phyloP scores from a whole-genome alignment of 768 basidiomycete genomes.

The Mycena rosella region DNA sequence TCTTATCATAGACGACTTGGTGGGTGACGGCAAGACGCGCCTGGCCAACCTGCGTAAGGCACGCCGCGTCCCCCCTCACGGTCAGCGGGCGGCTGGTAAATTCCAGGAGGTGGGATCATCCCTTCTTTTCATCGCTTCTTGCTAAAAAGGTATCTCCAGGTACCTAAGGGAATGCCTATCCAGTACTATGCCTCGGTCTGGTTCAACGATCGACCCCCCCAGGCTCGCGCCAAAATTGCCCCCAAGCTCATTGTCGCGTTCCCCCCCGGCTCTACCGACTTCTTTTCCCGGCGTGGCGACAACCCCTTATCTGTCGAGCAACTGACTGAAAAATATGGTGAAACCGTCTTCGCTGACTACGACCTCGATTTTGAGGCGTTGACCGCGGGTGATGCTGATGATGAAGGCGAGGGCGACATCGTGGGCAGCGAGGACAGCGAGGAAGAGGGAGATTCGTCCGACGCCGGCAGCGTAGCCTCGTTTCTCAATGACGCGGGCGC shows the following conservation, averaged over 20 bases:
- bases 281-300: constrained; percentile 6
- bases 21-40: not conserved
- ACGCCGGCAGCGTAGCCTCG: constrained; percentile 5
- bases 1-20: not conserved
- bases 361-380: constrained; percentile 13
- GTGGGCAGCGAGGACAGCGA: constrained; percentile 22
- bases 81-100: not conserved
- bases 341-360: constrained; percentile 10
- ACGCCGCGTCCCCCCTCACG: constrained; percentile 2
- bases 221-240: not conserved
- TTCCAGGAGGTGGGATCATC: not conserved
- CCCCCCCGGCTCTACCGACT: constrained; percentile 7
- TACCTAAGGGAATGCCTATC: constrained; percentile 24
- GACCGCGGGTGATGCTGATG: not conserved
- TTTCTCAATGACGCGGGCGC: constrained; percentile 10
- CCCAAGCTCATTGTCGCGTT: constrained; percentile 7
- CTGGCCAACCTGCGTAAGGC: not conserved
- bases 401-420: constrained; percentile 2
- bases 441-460: constrained; percentile 5
- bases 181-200: constrained; percentile 19
- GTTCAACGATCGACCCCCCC: constrained; percentile 17
- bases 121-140: not conserved
- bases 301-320: not conserved
- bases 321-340: constrained; percentile 22
- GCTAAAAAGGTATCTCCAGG: not conserved